Base-by-base conservation (phyloP, 1,139 yeast species). In the Hemisphaericaspora subhashii region DNA sequence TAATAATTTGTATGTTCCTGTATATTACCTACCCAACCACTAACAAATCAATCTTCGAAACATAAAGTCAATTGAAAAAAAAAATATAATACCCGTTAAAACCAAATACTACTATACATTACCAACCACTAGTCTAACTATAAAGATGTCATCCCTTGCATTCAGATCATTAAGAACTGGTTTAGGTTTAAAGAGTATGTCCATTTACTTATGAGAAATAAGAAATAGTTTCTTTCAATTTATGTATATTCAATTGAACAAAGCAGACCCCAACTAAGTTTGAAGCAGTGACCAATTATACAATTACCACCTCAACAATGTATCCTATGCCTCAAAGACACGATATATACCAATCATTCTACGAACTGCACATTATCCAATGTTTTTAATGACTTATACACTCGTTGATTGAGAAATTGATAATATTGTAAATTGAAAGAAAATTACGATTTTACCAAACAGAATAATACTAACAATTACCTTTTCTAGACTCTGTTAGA, bases 81-180 rank as follows among this genome's bases (percentile, higher is more conserved):
- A 26, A n/a, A n/a, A n/a, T n/a, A n/a, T n/a, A n/a, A n/a, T n/a
- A n/a, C n/a, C n/a, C n/a, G n/a, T n/a, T n/a, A 26, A 26, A 15
- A 26, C 16, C 5, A 9, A 13, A 17, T 12, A 10, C 3, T 3
- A 28, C 31, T 28, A 13, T 17, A 28, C 26, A 10, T 5, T 41
- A n/a, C n/a, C n/a, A n/a, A n/a, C n/a, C n/a, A n/a, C n/a, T n/a
- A n/a, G n/a, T n/a, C n/a, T n/a, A n/a, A n/a, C n/a, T n/a, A n/a
- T n/a, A 18, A 58, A 51, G 49, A 63, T 60, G 66, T 63, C 72
- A 41, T 62, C 71, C 48, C 63, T 75, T 63, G 76, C 81, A 47
- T 64, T 74, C 55, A 79, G 81, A 74, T 68, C 79, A 55, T 63
- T 77, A 57, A 67, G 74, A 68, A 68, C 67, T 60, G 71, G 74